Evolutionary conservation across 495 filamentous ascomycete genomes (phyloP).

Genomic region (Neohortaea acidophila): DNA sequence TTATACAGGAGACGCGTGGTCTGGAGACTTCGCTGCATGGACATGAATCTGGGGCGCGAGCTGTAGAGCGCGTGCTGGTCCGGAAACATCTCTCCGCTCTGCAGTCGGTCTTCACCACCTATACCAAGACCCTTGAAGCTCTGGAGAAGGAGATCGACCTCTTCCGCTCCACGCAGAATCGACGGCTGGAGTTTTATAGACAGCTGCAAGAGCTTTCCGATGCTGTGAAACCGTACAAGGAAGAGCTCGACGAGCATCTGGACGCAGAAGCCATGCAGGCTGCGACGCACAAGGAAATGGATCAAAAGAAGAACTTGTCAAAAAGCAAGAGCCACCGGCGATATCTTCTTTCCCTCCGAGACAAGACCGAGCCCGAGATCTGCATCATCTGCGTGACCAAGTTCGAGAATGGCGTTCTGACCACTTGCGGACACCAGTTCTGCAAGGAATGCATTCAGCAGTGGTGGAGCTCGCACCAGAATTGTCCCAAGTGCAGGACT

Average conservation of each 20-base stretch:
- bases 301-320: slow-evolving; percentile 38
- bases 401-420: slow-evolving; percentile 70
- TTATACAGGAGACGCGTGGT: slow-evolving; percentile 52
- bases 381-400: slow-evolving; percentile 67
- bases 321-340: slow-evolving; percentile 50
- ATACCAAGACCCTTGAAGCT: slow-evolving; percentile 43
- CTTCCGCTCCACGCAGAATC: slow-evolving; percentile 65
- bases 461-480: slow-evolving; percentile 42
- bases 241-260: slow-evolving; percentile 35
- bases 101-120: slow-evolving; percentile 45
- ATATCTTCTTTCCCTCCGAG: slow-evolving; percentile 49
- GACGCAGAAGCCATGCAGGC: slow-evolving; percentile 24
- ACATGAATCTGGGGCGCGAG: slow-evolving; percentile 49
- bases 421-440: slow-evolving; percentile 78
- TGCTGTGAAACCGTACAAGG: slow-evolving; percentile 58
- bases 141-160: slow-evolving; percentile 59
- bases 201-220: slow-evolving; percentile 83
- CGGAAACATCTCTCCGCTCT: slow-evolving; percentile 39
- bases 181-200: slow-evolving; percentile 70
- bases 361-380: slow-evolving; percentile 39
- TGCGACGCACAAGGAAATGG: slow-evolving; percentile 31
- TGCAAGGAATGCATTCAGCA: slow-evolving; percentile 68
- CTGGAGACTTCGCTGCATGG: slow-evolving; percentile 46
- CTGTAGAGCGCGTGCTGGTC: slow-evolving; percentile 47
- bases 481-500: slow-evolving; percentile 50